phyloP scores from a whole-genome alignment of 73 alveolate genomes.

The Effrenium voratum region DNA sequence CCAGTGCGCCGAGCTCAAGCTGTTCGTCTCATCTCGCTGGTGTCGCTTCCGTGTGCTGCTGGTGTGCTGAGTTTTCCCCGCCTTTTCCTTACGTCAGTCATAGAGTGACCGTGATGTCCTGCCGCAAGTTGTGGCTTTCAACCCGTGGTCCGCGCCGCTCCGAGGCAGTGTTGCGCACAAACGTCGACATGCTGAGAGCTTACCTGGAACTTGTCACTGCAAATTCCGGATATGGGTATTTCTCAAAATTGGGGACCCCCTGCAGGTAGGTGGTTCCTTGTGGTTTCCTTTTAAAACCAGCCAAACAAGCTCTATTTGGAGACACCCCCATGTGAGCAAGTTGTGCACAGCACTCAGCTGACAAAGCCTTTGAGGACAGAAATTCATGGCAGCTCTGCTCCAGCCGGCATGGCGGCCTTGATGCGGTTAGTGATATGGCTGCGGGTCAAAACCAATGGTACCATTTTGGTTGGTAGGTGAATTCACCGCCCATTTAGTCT shows the following conservation, averaged over 20 bases:
- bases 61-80: too few relatives aligned
- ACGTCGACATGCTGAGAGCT: background rate
- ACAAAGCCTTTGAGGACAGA: background rate
- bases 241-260: background rate
- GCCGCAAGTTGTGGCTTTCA: too few relatives aligned
- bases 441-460: too few relatives aligned
- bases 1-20: background rate
- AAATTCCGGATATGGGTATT: background rate
- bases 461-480: too few relatives aligned
- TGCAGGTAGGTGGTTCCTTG: background rate
- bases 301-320: background rate
- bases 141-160: background rate
- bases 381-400: background rate
- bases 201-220: background rate
- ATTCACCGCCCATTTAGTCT: too few relatives aligned
- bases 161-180: constrained; percentile 7
- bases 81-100: too few relatives aligned
- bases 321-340: background rate
- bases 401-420: background rate
- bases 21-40: too few relatives aligned
- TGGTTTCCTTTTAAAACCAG: background rate
- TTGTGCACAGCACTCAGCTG: background rate
- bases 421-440: too few relatives aligned
- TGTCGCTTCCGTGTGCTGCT: too few relatives aligned
- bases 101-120: too few relatives aligned